These are phyloP conservation scores for Xylariaceae sp. DNA, from an alignment of 2,329 filamentous ascomycete species.

Conservation along the genomic window DNA sequence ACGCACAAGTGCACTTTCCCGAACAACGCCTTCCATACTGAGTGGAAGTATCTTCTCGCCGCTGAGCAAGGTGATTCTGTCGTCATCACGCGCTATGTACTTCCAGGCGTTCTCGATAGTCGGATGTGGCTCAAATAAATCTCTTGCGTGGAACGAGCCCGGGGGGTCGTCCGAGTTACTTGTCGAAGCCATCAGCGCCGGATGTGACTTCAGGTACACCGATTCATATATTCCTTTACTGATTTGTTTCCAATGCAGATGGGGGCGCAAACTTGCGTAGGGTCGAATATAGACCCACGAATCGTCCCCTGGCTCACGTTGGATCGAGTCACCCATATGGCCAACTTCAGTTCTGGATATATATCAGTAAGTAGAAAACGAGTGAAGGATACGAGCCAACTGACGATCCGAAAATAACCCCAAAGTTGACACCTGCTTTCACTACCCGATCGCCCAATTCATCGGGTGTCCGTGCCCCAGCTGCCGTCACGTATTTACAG, in stretches of 20 bases:
- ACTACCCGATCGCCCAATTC: constrained; percentile 40
- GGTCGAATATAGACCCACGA: constrained; percentile 43
- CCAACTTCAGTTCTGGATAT: constrained; percentile 40
- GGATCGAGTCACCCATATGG: constrained; percentile 40
- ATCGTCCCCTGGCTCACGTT: constrained; percentile 35
- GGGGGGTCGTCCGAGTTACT: constrained; percentile 37
- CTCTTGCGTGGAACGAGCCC: constrained; percentile 36
- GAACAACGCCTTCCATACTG: constrained; percentile 34
- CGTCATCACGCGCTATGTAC: constrained; percentile 37
- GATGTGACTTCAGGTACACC: constrained; percentile 35
- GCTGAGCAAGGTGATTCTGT: constrained; percentile 37
- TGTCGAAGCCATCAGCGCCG: constrained; percentile 26
- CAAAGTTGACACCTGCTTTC: constrained; percentile 35
- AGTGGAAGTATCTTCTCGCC: constrained; percentile 40
- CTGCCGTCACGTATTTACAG: constrained; percentile 40
- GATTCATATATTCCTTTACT: constrained; percentile 34
- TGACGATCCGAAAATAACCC: constrained; percentile 38
- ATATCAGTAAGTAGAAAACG: constrained; percentile 9
- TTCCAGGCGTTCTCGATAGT: constrained; percentile 37
- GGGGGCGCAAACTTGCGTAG: constrained; percentile 34
- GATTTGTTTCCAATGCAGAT: constrained; percentile 39
- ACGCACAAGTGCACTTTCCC: constrained; percentile 32
- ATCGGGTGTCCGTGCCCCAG: constrained; percentile 41
- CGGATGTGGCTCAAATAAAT: constrained; percentile 37
- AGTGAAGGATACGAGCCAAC: constrained; percentile 20